phyloP scores from a whole-genome alignment of 805 yeast genomes.

The Metschnikowia dekortorum region DNA sequence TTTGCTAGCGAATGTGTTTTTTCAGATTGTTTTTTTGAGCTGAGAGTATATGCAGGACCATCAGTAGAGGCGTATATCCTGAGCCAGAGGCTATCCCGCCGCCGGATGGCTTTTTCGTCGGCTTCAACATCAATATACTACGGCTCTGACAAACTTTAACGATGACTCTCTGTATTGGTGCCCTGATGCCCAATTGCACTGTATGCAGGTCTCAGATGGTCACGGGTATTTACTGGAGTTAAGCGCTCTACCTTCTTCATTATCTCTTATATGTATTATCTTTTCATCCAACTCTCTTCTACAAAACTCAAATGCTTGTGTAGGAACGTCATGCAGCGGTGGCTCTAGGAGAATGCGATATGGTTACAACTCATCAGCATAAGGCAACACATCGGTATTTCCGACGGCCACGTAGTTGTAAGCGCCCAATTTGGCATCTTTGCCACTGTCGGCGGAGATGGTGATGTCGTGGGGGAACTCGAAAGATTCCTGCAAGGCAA shows the following conservation, averaged over 20 bases:
- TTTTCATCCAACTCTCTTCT: background rate
- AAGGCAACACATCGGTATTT: conserved; percentile 80
- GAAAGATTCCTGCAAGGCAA: conserved; percentile 39
- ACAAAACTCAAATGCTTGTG: conserved; percentile 6
- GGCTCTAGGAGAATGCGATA: conserved; percentile 11
- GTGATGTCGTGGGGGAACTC: conserved; percentile 28
- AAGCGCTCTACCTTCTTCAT: background rate
- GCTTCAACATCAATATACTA: too few relatives aligned
- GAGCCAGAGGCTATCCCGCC: too few relatives aligned
- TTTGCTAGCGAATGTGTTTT: conserved; percentile 3
- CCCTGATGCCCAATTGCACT: too few relatives aligned
- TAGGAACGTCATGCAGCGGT: conserved; percentile 8
- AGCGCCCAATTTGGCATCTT: conserved; percentile 40
- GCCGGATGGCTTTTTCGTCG: too few relatives aligned
- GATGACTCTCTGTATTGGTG: too few relatives aligned
- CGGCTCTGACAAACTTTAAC: too few relatives aligned
- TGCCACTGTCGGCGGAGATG: conserved; percentile 32
- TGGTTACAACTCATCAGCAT: conserved; percentile 75
- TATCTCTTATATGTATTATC: background rate
- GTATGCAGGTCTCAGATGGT: too few relatives aligned
- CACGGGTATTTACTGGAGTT: too few relatives aligned
- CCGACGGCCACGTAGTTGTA: conserved; percentile 89
- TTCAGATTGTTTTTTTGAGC: conserved; percentile 4
- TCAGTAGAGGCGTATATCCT: too few relatives aligned
- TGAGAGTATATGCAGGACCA: background rate